Evolutionary conservation across 2,329 filamentous ascomycete species (phyloP), one percentile per base, ranked within the genome.

Genomic region (Cercospora sp.): DNA sequence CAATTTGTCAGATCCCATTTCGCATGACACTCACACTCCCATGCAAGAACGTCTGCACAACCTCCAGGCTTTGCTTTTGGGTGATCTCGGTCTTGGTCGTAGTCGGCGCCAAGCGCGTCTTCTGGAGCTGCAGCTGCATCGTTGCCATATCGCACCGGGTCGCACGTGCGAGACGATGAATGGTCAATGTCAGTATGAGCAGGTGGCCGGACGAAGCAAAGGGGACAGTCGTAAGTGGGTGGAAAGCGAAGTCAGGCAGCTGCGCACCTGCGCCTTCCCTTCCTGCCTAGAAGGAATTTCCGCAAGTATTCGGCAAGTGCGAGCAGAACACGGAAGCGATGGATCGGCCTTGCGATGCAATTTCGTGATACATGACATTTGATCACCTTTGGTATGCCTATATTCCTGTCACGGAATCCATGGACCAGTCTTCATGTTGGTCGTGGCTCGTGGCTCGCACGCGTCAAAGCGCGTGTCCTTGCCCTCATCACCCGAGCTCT

Each of bases 21-120:
- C 63, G 10, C 64, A 65, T 3, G n/a, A 40, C 33, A 78, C 81
- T 77, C 69, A 84, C 80, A 18, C 81, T 80, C 51, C 81, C 78
- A 71, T 84, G 83, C 9, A 85, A 73, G 72, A 84, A 78, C 3
- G 82, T 83, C 73, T 84, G 82, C 13, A 83, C 78, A 48, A 84
- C 73, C 64, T 83, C 82, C 45, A 81, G 75, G 67, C 82, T 85
- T 69, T 84, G 83, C 63, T 79, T 77, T 65, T 82, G 80, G 13
- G 70, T 72, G 48, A 77, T 68, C n/a, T 67, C 68, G 8, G 75
- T 76, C 51, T 73, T 74, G 58, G 75, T 79, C 12, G 78, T 68
- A 2, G 67, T 68, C 30, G 73, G 65, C 16, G 73, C 65, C 23
- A 61, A 30, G 45, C 64, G 61, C 3, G 65, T 68, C 55, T 68